phyloP scores from a whole-genome alignment of 441 rosid species.

The Croton laevigatus region DNA sequence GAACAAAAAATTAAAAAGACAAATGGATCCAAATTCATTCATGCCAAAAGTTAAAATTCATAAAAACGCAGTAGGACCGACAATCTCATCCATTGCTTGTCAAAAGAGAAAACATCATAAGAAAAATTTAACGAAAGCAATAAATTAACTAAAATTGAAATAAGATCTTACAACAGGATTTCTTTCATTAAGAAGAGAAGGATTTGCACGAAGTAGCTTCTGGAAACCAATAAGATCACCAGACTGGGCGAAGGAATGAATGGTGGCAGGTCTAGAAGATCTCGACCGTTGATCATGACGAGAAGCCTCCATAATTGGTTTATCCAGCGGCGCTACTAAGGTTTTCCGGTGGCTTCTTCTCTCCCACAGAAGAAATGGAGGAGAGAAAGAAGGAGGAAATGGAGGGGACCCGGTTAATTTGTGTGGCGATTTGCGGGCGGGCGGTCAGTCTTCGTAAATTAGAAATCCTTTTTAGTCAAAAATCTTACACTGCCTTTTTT shows the following conservation, averaged over 20 bases:
- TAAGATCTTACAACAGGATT: conserved; percentile 68
- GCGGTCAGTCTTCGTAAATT: neutral
- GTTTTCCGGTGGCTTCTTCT: conserved; percentile 6
- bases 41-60: neutral
- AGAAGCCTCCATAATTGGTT: conserved; percentile 50
- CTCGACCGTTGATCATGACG: conserved; percentile 58
- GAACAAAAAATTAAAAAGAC: neutral
- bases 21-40: conserved; percentile 13
- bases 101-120: neutral
- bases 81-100: neutral
- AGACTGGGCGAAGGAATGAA: conserved; percentile 76
- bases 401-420: neutral
- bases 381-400: neutral
- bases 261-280: conserved; percentile 66
- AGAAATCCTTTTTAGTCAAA: neutral
- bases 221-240: conserved; percentile 75
- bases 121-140: neutral
- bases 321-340: too few species aligned
- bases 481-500: too few species aligned
- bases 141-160: neutral
- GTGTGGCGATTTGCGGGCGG: neutral
- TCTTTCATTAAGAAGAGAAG: conserved; percentile 76
- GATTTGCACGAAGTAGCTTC: conserved; percentile 59
- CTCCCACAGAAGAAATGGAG: neutral
- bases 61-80: neutral